These are phyloP conservation scores for Penicillium sp. DNA, from an alignment of 2,329 filamentous ascomycete species.

Conservation along the genomic window DNA sequence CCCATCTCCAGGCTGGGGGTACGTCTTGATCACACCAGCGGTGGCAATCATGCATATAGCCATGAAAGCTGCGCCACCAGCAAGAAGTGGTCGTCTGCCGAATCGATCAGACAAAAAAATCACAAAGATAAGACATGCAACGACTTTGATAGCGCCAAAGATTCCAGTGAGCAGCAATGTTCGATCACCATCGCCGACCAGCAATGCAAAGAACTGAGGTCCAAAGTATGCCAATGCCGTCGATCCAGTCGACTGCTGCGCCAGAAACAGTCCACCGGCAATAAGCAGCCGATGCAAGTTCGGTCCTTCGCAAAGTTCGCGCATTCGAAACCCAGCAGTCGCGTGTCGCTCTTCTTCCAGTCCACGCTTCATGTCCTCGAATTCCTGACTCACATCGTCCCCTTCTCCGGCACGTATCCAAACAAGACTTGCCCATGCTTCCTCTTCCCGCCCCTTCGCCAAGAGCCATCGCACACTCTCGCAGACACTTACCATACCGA, in stretches of 20 bases:
- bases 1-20: slow-evolving; percentile 34
- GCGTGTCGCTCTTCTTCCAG: slow-evolving; percentile 50
- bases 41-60: slow-evolving; percentile 51
- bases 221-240: slow-evolving; percentile 59
- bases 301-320: slow-evolving; percentile 49
- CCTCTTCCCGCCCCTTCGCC: slow-evolving; percentile 45
- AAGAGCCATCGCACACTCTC: slow-evolving; percentile 56
- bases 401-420: slow-evolving; percentile 54
- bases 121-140: slow-evolving; percentile 54
- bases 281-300: slow-evolving; percentile 49
- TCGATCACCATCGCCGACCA: slow-evolving; percentile 49
- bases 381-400: slow-evolving; percentile 43
- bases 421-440: slow-evolving; percentile 51
- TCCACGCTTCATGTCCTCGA: slow-evolving; percentile 53
- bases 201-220: slow-evolving; percentile 56
- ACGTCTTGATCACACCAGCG: slow-evolving; percentile 47
- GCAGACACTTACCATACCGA: slow-evolving; percentile 52
- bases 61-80: slow-evolving; percentile 49
- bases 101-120: slow-evolving; percentile 55
- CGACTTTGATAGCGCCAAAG: slow-evolving; percentile 57
- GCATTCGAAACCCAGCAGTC: slow-evolving; percentile 45
- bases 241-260: slow-evolving; percentile 56
- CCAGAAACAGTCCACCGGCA: slow-evolving; percentile 51
- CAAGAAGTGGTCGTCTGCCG: slow-evolving; percentile 54
- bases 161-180: slow-evolving; percentile 54